phyloP scores from a whole-genome alignment of 495 filamentous ascomycete species.

The Aspergillus campestris region DNA sequence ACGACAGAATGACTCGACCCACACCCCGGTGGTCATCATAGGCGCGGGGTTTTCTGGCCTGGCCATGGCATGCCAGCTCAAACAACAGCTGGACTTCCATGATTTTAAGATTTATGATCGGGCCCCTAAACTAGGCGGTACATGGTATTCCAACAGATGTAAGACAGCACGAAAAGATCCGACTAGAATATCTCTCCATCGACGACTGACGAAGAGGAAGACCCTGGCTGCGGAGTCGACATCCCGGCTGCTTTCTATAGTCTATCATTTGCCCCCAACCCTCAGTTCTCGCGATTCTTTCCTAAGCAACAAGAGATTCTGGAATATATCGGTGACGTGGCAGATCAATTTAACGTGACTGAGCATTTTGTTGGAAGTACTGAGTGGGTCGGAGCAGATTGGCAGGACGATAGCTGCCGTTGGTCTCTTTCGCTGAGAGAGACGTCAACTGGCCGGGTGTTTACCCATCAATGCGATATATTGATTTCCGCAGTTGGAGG shows the following conservation, averaged over 20 bases:
- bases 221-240: slow-evolving; percentile 22
- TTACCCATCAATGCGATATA: slow-evolving; percentile 34
- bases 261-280: slow-evolving; percentile 19
- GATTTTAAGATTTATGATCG: slow-evolving; percentile 22
- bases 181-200: not conserved
- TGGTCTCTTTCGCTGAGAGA: slow-evolving; percentile 15
- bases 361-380: slow-evolving; percentile 12
- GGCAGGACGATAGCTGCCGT: slow-evolving; percentile 11
- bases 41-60: slow-evolving; percentile 20
- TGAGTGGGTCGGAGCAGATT: slow-evolving; percentile 13
- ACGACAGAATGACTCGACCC: too few relatives aligned
- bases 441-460: slow-evolving; percentile 4
- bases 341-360: not conserved
- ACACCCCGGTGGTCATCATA: slow-evolving; percentile 12
- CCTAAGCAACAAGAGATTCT: slow-evolving; percentile 17
- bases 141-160: slow-evolving; percentile 21
- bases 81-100: slow-evolving; percentile 10
- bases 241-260: slow-evolving; percentile 21
- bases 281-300: slow-evolving; percentile 16
- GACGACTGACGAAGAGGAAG: not conserved
- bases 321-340: slow-evolving; percentile 3
- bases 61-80: slow-evolving; percentile 17
- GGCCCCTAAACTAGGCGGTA: slow-evolving; percentile 10
- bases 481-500: slow-evolving; percentile 40
- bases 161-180: not conserved